Conservation (phyloP, 495 filamentous ascomycete species). For the Hypomontagnella submonticulosa region DNA sequence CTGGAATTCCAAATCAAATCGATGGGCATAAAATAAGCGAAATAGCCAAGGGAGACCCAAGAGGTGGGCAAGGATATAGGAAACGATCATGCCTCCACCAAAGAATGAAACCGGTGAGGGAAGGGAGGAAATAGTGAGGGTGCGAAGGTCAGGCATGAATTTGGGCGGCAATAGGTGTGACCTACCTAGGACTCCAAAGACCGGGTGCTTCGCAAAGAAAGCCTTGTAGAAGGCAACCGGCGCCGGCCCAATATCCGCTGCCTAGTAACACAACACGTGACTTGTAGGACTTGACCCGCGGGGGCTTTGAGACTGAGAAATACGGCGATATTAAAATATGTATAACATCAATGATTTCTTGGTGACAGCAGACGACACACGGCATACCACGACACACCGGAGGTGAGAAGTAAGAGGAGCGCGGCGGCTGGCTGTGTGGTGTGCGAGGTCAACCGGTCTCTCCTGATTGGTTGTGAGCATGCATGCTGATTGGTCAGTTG, state of each 20-base stretch:
- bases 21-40: no score
- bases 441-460: constrained; percentile 21
- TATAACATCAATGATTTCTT: not conserved
- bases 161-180: constrained; percentile 23
- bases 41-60: no score
- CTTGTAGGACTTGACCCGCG: constrained; percentile 33
- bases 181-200: constrained; percentile 26
- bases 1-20: no score
- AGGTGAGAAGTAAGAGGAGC: not conserved
- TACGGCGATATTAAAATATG: constrained; percentile 8
- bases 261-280: constrained; percentile 39
- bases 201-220: constrained; percentile 1
- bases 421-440: constrained; percentile 16
- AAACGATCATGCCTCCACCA: no score
- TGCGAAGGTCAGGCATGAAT: constrained; percentile 19
- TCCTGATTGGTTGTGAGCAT: constrained; percentile 31
- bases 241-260: constrained; percentile 24
- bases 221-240: constrained; percentile 39
- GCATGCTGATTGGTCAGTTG: constrained; percentile 25
- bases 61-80: no score
- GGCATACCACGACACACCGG: not conserved
- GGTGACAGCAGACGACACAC: not conserved
- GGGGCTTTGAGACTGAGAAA: not conserved
- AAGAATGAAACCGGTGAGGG: not conserved
- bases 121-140: not conserved